Conservation (phyloP, 345 rosid species). For the Gossypium stocksii region DNA sequence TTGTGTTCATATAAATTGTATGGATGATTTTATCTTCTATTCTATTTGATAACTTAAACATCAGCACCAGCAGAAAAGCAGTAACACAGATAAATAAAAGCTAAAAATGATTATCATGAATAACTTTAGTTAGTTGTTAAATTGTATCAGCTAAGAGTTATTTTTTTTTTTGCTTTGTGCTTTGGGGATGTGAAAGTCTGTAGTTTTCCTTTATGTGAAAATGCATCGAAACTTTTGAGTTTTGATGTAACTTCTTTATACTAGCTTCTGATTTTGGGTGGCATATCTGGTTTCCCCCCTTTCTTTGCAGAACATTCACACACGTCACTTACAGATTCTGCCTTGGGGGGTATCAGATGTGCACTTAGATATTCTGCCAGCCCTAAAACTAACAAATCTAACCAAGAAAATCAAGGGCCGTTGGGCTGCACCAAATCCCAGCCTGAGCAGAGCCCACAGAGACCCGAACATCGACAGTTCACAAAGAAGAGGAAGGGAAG, state of each 20-base stretch:
- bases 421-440: neutral
- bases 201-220: constrained; percentile 5
- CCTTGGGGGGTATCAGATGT: constrained; percentile 12
- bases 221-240: neutral
- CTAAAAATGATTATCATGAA: neutral
- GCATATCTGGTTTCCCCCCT: neutral
- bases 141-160: neutral
- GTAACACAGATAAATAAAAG: neutral
- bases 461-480: neutral
- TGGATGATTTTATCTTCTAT: constrained; percentile 1
- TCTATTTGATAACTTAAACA: neutral
- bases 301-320: constrained; percentile 11
- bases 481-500: constrained; percentile 19
- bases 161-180: too few species aligned
- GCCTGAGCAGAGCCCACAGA: constrained; percentile 15
- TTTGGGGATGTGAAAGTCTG: neutral
- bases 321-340: neutral
- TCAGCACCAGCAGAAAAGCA: neutral
- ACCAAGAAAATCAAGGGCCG: neutral
- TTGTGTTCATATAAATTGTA: neutral
- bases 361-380: constrained; percentile 6
- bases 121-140: constrained; percentile 3
- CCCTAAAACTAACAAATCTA: neutral
- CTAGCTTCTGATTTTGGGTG: neutral
- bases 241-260: neutral